Percentiles rank a stretch among this genome's conserved stretches.
Conservation (phyloP, 106 monocot genomes). For the Dioscorea alata region DNA sequence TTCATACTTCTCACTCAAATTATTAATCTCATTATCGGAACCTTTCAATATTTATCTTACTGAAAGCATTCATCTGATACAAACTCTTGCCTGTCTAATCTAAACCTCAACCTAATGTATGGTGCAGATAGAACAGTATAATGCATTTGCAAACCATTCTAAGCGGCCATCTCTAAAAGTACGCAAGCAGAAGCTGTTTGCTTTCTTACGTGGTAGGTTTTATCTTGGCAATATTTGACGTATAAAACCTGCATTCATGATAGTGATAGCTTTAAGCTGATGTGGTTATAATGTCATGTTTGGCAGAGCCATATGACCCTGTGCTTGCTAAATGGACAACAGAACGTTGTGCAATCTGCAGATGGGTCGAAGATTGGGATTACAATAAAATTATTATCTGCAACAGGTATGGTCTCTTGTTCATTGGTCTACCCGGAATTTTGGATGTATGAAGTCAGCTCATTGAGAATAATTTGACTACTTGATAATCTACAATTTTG, state of each 20-base stretch:
- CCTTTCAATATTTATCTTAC: too few species aligned
- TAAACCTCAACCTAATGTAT: not conserved
- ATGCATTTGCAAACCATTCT: conserved; percentile 29
- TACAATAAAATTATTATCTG: conserved; percentile 98
- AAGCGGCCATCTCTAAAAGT: conserved; percentile 43
- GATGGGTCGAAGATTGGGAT: conserved; percentile 99
- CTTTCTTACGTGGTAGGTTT: conserved; percentile 56
- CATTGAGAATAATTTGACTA: not conserved
- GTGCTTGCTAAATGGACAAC: conserved; percentile 94
- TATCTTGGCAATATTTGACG: not conserved
- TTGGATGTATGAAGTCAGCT: not conserved
- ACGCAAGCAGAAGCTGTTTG: conserved; percentile 54
- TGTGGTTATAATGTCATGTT: conserved; percentile 8
- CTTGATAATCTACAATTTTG: not conserved
- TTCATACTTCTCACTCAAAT: too few species aligned
- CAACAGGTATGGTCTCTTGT: conserved; percentile 49
- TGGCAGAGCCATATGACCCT: conserved; percentile 69
- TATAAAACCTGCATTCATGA: not conserved
- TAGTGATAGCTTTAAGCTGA: not conserved
- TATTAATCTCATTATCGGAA: too few species aligned
- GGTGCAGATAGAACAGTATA: conserved; percentile 53
- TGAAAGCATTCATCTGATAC: too few species aligned
- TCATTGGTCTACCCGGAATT: not conserved
- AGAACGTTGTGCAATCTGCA: conserved; percentile 93
- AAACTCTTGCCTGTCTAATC: too few species aligned